phyloP scores from a whole-genome alignment of 805 yeast species.

The Nakazawaea wyomingensis region DNA sequence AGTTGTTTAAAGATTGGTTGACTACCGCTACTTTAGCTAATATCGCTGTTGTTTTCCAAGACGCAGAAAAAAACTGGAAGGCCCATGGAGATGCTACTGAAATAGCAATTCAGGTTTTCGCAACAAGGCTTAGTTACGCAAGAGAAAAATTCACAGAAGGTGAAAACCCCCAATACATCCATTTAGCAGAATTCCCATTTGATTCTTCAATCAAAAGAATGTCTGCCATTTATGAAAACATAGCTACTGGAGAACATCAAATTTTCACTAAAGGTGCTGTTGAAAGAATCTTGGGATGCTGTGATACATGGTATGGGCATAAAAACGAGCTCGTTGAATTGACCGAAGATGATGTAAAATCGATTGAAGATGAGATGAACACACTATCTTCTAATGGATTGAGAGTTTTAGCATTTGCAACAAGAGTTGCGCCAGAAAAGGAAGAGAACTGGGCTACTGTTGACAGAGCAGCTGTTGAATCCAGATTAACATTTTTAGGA shows the following conservation, averaged over 20 bases:
- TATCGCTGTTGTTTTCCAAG: slow-evolving; percentile 59
- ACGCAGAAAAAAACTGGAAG: slow-evolving; percentile 54
- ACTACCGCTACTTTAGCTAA: slow-evolving; percentile 72
- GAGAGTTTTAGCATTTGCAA: slow-evolving; percentile 70
- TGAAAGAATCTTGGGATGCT: slow-evolving; percentile 57
- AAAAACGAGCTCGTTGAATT: slow-evolving; percentile 27
- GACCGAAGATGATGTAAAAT: slow-evolving; percentile 32
- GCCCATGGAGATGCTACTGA: slow-evolving; percentile 91
- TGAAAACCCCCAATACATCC: slow-evolving; percentile 29
- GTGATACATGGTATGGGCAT: slow-evolving; percentile 46
- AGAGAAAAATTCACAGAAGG: slow-evolving; percentile 40
- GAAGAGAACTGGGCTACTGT: slow-evolving; percentile 26
- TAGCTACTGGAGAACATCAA: slow-evolving; percentile 21
- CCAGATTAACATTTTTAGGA: slow-evolving; percentile 53
- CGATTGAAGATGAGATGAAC: slow-evolving; percentile 52
- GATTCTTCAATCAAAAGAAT: slow-evolving; percentile 71
- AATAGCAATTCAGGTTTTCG: slow-evolving; percentile 78
- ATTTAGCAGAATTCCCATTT: slow-evolving; percentile 64
- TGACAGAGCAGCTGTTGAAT: slow-evolving; percentile 44
- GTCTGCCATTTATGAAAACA: slow-evolving; percentile 51
- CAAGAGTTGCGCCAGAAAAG: slow-evolving; percentile 25
- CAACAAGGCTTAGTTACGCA: slow-evolving; percentile 49
- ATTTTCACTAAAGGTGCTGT: slow-evolving; percentile 70
- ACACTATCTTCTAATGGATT: slow-evolving; percentile 60
- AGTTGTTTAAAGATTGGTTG: slow-evolving; percentile 45